These are phyloP conservation scores for Cladosporium sp. DNA, from an alignment of 2,329 filamentous ascomycete genomes.

Conservation along the genomic window DNA sequence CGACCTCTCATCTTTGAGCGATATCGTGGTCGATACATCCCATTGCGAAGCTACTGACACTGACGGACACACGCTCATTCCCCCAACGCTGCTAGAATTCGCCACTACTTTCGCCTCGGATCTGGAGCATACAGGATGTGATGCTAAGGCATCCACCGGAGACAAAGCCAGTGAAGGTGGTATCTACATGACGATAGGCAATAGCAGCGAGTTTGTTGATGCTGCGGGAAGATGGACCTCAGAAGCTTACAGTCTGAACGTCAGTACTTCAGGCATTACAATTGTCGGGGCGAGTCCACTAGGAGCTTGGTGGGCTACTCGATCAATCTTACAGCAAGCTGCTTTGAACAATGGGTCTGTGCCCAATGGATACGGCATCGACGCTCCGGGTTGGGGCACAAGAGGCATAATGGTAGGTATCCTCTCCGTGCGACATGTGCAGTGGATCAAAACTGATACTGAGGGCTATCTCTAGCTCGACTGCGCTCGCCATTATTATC, in stretches of 20 bases:
- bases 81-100: conserved; percentile 48
- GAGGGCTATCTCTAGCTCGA: conserved; percentile 43
- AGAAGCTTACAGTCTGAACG: conserved; percentile 47
- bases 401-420: conserved; percentile 23
- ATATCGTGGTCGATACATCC: conserved; percentile 43
- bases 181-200: conserved; percentile 48
- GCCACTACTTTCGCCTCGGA: conserved; percentile 44
- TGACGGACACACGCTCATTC: conserved; percentile 48
- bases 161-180: conserved; percentile 11
- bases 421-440: not conserved
- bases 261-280: conserved; percentile 38
- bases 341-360: conserved; percentile 39
- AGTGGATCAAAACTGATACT: not conserved
- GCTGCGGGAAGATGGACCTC: conserved; percentile 45
- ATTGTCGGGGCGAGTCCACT: conserved; percentile 52
- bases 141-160: not conserved
- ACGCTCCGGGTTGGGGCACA: conserved; percentile 46
- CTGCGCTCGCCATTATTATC: conserved; percentile 54
- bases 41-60: conserved; percentile 42
- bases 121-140: conserved; percentile 21
- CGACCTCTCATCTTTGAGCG: conserved; percentile 6
- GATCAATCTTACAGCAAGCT: conserved; percentile 52
- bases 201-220: conserved; percentile 39
- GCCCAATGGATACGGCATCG: conserved; percentile 40
- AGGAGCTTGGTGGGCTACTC: conserved; percentile 57